Base-by-base conservation (phyloP, 371 early-diverging fungal species). In the Phascolomyces articulosus region DNA sequence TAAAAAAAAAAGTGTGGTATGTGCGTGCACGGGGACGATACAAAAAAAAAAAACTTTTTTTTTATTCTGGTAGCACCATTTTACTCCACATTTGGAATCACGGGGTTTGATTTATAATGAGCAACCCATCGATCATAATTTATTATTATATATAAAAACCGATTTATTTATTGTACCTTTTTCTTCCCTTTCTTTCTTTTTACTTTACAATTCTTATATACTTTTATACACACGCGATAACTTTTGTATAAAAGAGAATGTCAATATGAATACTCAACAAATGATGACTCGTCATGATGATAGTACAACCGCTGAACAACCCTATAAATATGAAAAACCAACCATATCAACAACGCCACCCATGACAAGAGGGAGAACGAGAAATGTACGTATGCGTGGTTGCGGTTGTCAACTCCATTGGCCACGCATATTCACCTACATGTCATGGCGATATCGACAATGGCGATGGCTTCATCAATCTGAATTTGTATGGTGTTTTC, bases 11-110 rank as follows among this genome's bases (percentile, higher is more conserved):
- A n/a, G n/a, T n/a, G n/a, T n/a, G n/a, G n/a, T 34, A 11, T 34
- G 34, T 34, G 34, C 67, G 75, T 40, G 72, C 71, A 13, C 63
- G 78, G 31, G 70, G 78, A 18, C 7, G 7, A 15, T 7, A 15
- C 10, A 47, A 18, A 47, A 18, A 18, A n/a, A n/a, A n/a, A 13
- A 11, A 21, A 21, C 11, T 51, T 11, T 23, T 1, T n/a, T 47
- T 16, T 16, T 47, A 6, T 47, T 13, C 8, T 10, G 51, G 34
- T 34, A 9, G 9, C 34, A 34, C 34, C 34, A 6, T 34, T 34
- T 34, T 34, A n/a, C n/a, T 34, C 34, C 34, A 34, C 11, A 34
- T 34, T 34, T 11, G 9, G 34, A n/a, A 11, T 51, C 51, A 51
- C 3, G 51, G 51, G 51, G 23, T 1, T 4, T 23, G 20, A 23